A percentile compares a stretch with the other conserved stretches of the same genome.
These are phyloP conservation scores for Pseudogymnoascus sp. DNA, from an alignment of 2,329 filamentous ascomycete species.

Conservation along the genomic window DNA sequence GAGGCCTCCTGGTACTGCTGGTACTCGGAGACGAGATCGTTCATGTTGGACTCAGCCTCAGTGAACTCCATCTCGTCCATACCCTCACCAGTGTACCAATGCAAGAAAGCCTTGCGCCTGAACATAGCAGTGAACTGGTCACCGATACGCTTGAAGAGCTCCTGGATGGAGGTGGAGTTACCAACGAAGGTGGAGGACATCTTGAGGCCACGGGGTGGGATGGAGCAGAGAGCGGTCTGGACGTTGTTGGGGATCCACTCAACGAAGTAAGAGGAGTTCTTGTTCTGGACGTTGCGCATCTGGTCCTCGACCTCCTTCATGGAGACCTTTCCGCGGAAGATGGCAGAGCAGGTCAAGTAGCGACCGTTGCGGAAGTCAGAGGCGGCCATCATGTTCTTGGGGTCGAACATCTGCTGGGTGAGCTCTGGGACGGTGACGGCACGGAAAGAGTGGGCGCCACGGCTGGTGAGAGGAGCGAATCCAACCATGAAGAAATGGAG, in stretches of 20 bases:
- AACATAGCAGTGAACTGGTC: constrained; percentile 99
- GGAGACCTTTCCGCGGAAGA: constrained; percentile 99
- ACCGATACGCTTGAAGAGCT: constrained; percentile 99
- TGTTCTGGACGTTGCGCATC: constrained; percentile 99
- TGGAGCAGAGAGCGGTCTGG: constrained; percentile 97
- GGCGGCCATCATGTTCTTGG: constrained; percentile 99
- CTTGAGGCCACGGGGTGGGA: constrained; percentile 93
- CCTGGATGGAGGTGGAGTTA: constrained; percentile 99
- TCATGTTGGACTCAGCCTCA: constrained; percentile 99
- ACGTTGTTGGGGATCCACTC: constrained; percentile 99
- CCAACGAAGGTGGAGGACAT: constrained; percentile 99
- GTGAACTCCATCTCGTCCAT: constrained; percentile 99
- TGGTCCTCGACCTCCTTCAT: constrained; percentile 99
- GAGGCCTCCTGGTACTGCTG: constrained; percentile 99
- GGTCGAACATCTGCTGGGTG: constrained; percentile 99
- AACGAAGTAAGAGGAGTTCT: constrained; percentile 99
- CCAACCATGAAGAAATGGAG: constrained; percentile 99
- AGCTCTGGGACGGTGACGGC: constrained; percentile 95
- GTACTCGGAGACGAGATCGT: constrained; percentile 98
- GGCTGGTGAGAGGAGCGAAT: constrained; percentile 95
- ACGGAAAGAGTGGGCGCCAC: constrained; percentile 89
- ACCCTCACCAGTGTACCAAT: constrained; percentile 99
- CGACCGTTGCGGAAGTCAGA: constrained; percentile 99
- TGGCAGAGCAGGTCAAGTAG: constrained; percentile 98
- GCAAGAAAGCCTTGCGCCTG: constrained; percentile 99